Evolutionary conservation across 805 yeast species (phyloP), one percentile per base, ranked within the genome.

Genomic region (Candida koratica): DNA sequence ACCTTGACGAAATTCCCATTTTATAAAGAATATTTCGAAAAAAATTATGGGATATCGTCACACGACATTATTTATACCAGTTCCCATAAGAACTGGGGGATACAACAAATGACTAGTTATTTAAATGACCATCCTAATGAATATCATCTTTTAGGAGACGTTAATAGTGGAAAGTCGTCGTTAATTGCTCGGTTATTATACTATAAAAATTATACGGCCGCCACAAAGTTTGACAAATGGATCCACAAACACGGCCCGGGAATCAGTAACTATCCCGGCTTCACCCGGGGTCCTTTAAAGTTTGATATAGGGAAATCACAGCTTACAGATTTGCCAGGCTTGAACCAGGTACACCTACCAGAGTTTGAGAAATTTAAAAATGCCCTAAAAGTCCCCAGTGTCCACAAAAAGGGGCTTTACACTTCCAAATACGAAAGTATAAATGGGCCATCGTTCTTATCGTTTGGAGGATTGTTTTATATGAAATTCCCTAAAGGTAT

Each of bases 151-250:
- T 59, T 83, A 14, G 94, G 94, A 1, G 69, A 69, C 40, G 77
- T 81, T 8, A 84, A 84, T 49, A 68, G 75, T 10, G 94, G 94
- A 1, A 84, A 84, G 52, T 77, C 86, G 2, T 67, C 81, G 2
- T 45, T 84, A 24, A 64, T 81, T 1, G 73, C 70, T 44, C 29
- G 33, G 22, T 25, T 45, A 4, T n/a, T 45, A 19, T 45, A 25
- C 23, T 5, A 11, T 4, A 25, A 34, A 17, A 26, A 35, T n/a
- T 15, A 28, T 4, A 43, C 39, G 16, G 15, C 15, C 8, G 28
- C 41, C 10, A 17, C 27, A n/a, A 37, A 29, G 8, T 42, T 36
- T 15, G 25, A 29, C 3, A 30, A 48, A 13, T 58, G 61, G 38
- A 53, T 52, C 14, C 48, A 49, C 4, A 51, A 46, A 10, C 46